Conservation (phyloP, 2,329 filamentous ascomycete species). For the Didymella lethalis region DNA sequence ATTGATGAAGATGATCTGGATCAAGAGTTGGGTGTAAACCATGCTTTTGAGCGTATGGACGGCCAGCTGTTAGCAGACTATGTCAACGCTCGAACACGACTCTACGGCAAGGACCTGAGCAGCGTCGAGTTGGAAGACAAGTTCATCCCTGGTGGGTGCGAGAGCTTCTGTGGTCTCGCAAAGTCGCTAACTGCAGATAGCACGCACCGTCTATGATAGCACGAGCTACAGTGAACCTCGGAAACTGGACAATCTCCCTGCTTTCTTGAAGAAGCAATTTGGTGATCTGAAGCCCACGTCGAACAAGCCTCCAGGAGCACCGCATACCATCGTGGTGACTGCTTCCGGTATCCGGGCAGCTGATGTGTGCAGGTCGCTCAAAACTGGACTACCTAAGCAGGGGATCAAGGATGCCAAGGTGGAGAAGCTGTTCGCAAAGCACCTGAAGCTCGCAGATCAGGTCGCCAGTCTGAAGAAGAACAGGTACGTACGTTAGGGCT, state of each 20-base stretch:
- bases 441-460: slow-evolving; percentile 93
- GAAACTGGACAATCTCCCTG: slow-evolving; percentile 75
- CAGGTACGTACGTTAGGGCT: slow-evolving; percentile 50
- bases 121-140: slow-evolving; percentile 84
- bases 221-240: slow-evolving; percentile 74
- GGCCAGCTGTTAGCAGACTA: slow-evolving; percentile 84
- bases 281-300: slow-evolving; percentile 69
- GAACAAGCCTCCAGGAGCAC: slow-evolving; percentile 64
- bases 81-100: slow-evolving; percentile 77
- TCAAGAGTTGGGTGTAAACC: slow-evolving; percentile 69
- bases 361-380: slow-evolving; percentile 81
- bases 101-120: slow-evolving; percentile 82
- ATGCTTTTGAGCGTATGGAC: slow-evolving; percentile 82
- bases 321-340: slow-evolving; percentile 88
- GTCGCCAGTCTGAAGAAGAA: slow-evolving; percentile 74
- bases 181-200: slow-evolving; percentile 54
- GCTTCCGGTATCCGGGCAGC: slow-evolving; percentile 85
- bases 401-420: slow-evolving; percentile 73
- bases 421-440: slow-evolving; percentile 95
- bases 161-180: neutral
- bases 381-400: slow-evolving; percentile 58
- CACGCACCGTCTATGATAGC: slow-evolving; percentile 78
- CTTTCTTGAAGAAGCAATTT: slow-evolving; percentile 75
- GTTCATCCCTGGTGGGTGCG: slow-evolving; percentile 73
- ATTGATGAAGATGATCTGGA: slow-evolving; percentile 67